Percentiles rank a stretch among this genome's conserved stretches.
phyloP scores from a whole-genome alignment of 2,329 filamentous ascomycete species.

The Ustilaginoidea virens region DNA sequence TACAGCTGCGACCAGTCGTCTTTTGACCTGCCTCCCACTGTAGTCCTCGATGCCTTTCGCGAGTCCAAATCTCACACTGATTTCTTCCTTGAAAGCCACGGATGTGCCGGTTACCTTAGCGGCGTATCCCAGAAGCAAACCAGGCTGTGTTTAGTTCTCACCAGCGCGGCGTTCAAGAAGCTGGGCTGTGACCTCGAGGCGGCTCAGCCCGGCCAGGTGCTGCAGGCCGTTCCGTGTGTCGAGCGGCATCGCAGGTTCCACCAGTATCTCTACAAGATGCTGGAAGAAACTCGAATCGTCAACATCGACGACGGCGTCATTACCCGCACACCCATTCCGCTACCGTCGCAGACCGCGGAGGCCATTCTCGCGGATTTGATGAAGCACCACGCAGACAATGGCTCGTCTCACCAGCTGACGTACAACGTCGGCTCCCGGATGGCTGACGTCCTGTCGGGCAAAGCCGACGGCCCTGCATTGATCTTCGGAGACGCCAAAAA shows the following conservation, averaged over 20 bases:
- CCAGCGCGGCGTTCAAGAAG: neutral
- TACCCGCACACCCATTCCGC: constrained; percentile 4
- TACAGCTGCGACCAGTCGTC: too few relatives aligned
- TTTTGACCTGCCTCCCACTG: neutral
- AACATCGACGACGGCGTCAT: constrained; percentile 2
- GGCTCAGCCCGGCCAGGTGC: neutral
- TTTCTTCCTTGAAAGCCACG: neutral
- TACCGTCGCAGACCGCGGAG: constrained; percentile 1
- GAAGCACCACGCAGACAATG: constrained; percentile 2
- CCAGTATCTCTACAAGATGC: neutral
- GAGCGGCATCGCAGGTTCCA: neutral
- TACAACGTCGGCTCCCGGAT: constrained; percentile 13
- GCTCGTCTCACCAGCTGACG: constrained; percentile 7
- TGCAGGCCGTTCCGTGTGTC: neutral
- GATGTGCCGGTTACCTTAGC: neutral
- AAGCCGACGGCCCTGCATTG: constrained; percentile 20
- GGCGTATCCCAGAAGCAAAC: neutral
- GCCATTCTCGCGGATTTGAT: constrained; percentile 3
- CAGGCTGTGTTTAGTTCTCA: constrained; percentile 1
- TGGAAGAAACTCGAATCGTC: constrained; percentile 4
- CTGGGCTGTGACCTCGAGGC: neutral
- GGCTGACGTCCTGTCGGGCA: constrained; percentile 14
- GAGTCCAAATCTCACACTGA: constrained; percentile 1
- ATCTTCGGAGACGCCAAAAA: constrained; percentile 22
- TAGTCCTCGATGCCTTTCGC: constrained; percentile 1